Percentiles rank a stretch among this genome's conserved stretches.
Conservation (phyloP, 192 early-diverging fungal species). For the Funneliformis mosseae region DNA sequence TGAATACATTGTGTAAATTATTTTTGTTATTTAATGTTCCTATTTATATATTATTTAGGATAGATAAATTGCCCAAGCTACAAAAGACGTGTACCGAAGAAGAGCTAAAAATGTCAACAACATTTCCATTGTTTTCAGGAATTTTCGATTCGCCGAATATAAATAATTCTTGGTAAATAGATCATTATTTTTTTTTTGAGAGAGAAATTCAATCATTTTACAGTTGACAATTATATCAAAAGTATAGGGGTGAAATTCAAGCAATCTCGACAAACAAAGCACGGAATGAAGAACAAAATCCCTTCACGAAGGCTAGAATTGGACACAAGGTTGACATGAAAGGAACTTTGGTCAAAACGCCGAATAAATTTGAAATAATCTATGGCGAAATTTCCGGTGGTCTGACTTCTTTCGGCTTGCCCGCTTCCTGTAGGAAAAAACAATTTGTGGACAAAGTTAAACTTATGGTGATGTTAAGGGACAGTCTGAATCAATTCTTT, state of each 20-base stretch:
- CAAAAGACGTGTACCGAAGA: constrained; percentile 12
- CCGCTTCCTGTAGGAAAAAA: not conserved
- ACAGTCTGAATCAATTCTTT: too few species aligned
- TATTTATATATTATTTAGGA: not conserved
- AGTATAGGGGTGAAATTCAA: constrained; percentile 14
- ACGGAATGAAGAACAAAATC: not conserved
- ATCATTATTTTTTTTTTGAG: not conserved
- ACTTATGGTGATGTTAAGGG: too few species aligned
- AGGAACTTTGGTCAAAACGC: constrained; percentile 1
- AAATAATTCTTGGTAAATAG: constrained; percentile 17
- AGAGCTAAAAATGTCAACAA: constrained; percentile 3
- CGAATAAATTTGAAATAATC: constrained; percentile 8
- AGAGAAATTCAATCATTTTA: not conserved
- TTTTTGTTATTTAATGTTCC: not conserved
- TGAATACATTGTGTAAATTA: not conserved
- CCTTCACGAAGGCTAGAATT: not conserved
- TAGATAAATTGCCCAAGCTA: not conserved
- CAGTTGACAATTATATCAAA: too few species aligned
- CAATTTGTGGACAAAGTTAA: too few species aligned
- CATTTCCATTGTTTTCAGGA: constrained; percentile 2
- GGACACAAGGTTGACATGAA: constrained; percentile 15
- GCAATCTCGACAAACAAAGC: not conserved
- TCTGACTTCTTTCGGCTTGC: not conserved
- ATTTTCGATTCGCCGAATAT: constrained; percentile 1
- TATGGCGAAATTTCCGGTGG: constrained; percentile 10